A percentile compares a stretch with the other conserved stretches of the same genome.
Conservation (phyloP, 1,284 basidiomycete species). For the Ceratobasidium papillatum region DNA sequence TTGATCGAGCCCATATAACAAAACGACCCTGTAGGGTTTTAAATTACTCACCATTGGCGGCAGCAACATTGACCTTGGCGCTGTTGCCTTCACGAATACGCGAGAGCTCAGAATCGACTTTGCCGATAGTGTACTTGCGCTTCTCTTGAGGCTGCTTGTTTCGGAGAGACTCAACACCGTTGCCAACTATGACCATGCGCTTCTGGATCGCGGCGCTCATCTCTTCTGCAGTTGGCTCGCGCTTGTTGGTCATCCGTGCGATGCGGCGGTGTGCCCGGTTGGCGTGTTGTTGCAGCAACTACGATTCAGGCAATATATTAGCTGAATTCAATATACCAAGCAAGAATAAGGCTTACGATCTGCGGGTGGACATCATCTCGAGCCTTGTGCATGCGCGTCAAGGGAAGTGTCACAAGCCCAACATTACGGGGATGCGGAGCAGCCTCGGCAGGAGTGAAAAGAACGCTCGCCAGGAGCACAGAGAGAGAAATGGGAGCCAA, state of each 20-base stretch:
- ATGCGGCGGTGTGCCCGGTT: slow-evolving; percentile 71
- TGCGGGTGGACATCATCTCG: slow-evolving; percentile 65
- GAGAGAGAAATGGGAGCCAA: slow-evolving; percentile 28
- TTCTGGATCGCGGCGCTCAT: slow-evolving; percentile 63
- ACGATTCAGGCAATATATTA: too few species aligned
- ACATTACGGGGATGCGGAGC: slow-evolving; percentile 47
- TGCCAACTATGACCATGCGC: slow-evolving; percentile 59
- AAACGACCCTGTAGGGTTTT: background rate
- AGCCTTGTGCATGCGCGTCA: slow-evolving; percentile 60
- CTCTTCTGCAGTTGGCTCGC: slow-evolving; percentile 60
- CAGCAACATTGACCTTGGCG: slow-evolving; percentile 21
- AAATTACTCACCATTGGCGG: slow-evolving; percentile 17
- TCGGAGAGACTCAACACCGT: slow-evolving; percentile 21
- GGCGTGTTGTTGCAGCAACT: slow-evolving; percentile 76
- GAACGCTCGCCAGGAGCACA: slow-evolving; percentile 40
- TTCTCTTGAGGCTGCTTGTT: slow-evolving; percentile 19
- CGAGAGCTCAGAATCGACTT: slow-evolving; percentile 34
- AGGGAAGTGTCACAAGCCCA: slow-evolving; percentile 64
- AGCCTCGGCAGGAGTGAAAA: slow-evolving; percentile 29
- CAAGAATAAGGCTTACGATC: slow-evolving; percentile 69
- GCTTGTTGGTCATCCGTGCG: slow-evolving; percentile 70
- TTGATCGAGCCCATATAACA: background rate
- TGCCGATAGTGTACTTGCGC: slow-evolving; percentile 32
- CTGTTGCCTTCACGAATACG: slow-evolving; percentile 16
- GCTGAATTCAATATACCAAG: too few species aligned